phyloP scores from a whole-genome alignment of 2,329 filamentous ascomycete genomes.

The Penicillium sp. region DNA sequence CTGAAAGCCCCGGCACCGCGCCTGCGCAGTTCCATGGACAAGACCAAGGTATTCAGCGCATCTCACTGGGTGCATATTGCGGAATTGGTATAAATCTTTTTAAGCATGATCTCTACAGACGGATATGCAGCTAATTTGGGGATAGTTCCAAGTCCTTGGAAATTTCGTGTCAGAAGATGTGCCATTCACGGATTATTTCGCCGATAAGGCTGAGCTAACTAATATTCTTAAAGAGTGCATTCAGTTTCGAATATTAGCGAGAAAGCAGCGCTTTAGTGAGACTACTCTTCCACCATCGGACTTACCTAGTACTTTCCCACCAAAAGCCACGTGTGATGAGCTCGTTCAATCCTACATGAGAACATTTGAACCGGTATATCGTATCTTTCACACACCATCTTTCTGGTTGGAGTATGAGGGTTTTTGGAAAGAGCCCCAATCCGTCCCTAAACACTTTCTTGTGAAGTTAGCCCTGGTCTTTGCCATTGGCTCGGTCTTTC shows the following conservation, averaged over 20 bases:
- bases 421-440: conserved; percentile 28
- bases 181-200: neutral
- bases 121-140: neutral
- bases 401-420: conserved; percentile 36
- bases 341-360: conserved; percentile 36
- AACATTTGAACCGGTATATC: conserved; percentile 36
- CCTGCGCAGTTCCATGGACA: neutral
- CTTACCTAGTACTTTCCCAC: conserved; percentile 4
- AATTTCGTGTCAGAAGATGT: conserved; percentile 1
- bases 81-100: neutral
- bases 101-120: neutral
- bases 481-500: conserved; percentile 27
- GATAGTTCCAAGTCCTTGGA: conserved; percentile 10
- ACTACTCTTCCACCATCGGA: conserved; percentile 8
- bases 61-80: conserved; percentile 10
- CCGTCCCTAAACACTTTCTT: conserved; percentile 17
- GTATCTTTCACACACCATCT: conserved; percentile 37
- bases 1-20: neutral
- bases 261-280: neutral
- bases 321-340: conserved; percentile 2
- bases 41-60: conserved; percentile 6
- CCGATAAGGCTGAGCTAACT: neutral
- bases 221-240: neutral
- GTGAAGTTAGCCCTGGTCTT: conserved; percentile 31
- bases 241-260: neutral